Conservation (phyloP, 768 basidiomycete species). For the Lyophyllum semitale region DNA sequence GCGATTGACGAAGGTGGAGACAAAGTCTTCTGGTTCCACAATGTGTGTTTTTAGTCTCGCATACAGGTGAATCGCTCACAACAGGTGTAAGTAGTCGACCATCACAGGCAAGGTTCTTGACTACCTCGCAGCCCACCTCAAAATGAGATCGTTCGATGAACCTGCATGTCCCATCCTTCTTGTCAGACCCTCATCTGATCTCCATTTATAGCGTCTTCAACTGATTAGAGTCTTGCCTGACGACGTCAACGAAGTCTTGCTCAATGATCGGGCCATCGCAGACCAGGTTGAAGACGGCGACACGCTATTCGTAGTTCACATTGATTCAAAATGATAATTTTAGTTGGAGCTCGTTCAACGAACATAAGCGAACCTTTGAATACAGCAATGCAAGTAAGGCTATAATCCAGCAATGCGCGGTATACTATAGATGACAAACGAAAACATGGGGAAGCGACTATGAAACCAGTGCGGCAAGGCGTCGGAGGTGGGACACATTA, state of each 20-base stretch:
- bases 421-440: conserved; percentile 44
- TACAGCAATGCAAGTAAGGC: conserved; percentile 39
- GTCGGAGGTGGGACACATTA: conserved; percentile 85
- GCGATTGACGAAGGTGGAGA: conserved; percentile 32
- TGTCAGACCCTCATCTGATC: background rate
- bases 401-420: conserved; percentile 44
- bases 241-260: conserved; percentile 30
- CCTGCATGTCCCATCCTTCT: conserved; percentile 25
- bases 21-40: conserved; percentile 68
- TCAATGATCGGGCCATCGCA: conserved; percentile 49
- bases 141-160: conserved; percentile 26
- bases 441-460: conserved; percentile 35
- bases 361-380: conserved; percentile 28
- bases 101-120: conserved; percentile 67
- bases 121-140: conserved; percentile 42
- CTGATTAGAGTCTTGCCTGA: conserved; percentile 33
- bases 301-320: conserved; percentile 20
- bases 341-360: conserved; percentile 6
- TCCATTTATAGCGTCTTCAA: conserved; percentile 38
- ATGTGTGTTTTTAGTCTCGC: conserved; percentile 43
- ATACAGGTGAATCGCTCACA: background rate
- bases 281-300: conserved; percentile 59
- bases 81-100: conserved; percentile 47
- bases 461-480: conserved; percentile 84
- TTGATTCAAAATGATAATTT: background rate